Conservation (phyloP, 176 grass and related monocot genomes). For the Oryza officinalis region DNA sequence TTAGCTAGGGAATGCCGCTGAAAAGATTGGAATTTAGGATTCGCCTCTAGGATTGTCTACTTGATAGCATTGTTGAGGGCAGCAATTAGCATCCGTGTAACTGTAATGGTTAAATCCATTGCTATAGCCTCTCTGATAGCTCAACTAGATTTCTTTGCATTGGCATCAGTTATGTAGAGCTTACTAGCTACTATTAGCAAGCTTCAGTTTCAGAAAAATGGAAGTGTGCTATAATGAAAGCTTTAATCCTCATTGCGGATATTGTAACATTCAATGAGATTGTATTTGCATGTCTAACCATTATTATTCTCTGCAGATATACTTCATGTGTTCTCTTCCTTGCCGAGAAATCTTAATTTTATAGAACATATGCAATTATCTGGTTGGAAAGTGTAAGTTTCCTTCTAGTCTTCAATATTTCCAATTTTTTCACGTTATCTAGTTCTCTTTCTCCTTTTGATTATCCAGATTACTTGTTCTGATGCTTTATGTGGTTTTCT, state of each 20-base stretch:
- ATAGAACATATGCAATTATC: slow-evolving; percentile 89
- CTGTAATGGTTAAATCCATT: neutral
- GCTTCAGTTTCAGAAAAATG: neutral
- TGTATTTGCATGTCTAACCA: neutral
- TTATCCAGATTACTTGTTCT: neutral
- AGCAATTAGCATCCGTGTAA: neutral
- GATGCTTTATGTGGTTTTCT: slow-evolving; percentile 21
- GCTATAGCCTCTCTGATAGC: neutral
- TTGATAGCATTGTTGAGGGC: neutral
- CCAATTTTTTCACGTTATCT: neutral
- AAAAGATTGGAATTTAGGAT: neutral
- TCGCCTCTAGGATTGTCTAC: neutral
- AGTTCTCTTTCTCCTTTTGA: neutral
- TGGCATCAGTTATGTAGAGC: neutral
- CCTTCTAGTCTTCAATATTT: neutral
- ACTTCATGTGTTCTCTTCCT: slow-evolving; percentile 90
- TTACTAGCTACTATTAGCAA: neutral
- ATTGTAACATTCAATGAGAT: neutral
- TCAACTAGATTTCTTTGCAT: neutral
- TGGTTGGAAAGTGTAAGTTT: slow-evolving; percentile 93
- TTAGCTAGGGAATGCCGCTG: neutral
- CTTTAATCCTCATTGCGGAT: neutral
- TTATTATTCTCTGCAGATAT: slow-evolving; percentile 52
- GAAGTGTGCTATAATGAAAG: neutral
- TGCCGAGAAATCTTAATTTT: slow-evolving; percentile 98